Percentiles rank a stretch among this genome's conserved stretches.
phyloP scores from a whole-genome alignment of 2,329 filamentous ascomycete genomes.

The Coleophoma cylindrospora region DNA sequence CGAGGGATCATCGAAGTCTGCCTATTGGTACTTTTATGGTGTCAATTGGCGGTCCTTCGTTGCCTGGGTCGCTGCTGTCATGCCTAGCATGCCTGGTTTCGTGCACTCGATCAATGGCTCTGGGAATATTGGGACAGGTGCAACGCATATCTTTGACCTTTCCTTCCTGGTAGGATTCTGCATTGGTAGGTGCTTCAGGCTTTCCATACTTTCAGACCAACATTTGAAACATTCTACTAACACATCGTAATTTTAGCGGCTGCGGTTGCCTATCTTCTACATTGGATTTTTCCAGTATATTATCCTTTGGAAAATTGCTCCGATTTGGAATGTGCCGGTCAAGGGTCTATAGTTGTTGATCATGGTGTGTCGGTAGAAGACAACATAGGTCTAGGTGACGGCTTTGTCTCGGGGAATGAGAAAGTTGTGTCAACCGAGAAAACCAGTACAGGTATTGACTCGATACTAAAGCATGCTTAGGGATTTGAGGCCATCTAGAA shows the following conservation, averaged over 20 bases:
- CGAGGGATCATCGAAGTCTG: not conserved
- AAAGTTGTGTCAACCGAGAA: too few species aligned
- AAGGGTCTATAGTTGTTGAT: too few species aligned
- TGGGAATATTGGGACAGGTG: not conserved
- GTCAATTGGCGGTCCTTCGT: not conserved
- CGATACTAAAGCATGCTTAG: too few species aligned
- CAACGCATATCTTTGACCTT: not conserved
- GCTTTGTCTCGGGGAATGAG: too few species aligned
- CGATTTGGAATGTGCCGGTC: not conserved
- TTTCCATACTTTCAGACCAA: not conserved
- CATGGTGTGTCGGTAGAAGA: too few species aligned
- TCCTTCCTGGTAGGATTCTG: slow-evolving; percentile 1
- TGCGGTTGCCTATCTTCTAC: not conserved
- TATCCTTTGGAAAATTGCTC: slow-evolving; percentile 1
- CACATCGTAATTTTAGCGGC: not conserved
- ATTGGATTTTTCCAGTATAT: slow-evolving; percentile 1
- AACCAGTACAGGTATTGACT: too few species aligned
- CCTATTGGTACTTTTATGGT: not conserved
- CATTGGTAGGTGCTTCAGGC: not conserved
- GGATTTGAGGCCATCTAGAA: too few species aligned
- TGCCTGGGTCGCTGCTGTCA: slow-evolving; percentile 1
- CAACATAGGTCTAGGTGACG: too few species aligned
- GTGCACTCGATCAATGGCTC: not conserved
- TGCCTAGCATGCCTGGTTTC: not conserved
- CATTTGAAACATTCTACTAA: not conserved